Percentiles rank a stretch among this genome's conserved stretches.
Evolutionary conservation across 371 early-diverging fungal genomes (phyloP).

Genomic region (Syncephalastrum sp.): DNA sequence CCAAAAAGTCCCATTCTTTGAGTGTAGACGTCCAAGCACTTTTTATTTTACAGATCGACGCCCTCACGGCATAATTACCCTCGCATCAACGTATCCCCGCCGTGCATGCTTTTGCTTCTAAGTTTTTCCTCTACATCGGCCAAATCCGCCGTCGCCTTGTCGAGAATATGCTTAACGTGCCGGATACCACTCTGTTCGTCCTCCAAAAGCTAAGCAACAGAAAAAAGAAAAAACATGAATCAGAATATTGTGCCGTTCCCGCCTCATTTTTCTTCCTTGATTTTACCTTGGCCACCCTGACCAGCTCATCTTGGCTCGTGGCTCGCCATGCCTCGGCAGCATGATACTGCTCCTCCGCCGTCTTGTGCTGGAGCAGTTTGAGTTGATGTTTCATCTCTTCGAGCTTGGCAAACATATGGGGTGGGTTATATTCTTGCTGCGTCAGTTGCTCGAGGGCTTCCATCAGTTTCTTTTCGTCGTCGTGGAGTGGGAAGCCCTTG

Average conservation of each 20-base stretch:
- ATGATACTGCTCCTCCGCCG: not conserved
- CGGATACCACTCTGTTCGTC: conserved; percentile 1
- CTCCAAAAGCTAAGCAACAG: conserved; percentile 1
- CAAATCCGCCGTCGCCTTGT: too few relatives aligned
- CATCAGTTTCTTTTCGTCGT: conserved; percentile 19
- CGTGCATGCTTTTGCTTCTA: too few relatives aligned
- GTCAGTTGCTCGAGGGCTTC: conserved; percentile 10
- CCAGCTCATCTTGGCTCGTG: conserved; percentile 12
- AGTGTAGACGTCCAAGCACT: too few relatives aligned
- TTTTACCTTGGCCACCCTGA: conserved; percentile 19
- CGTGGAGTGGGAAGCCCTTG: conserved; percentile 20
- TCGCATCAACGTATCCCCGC: too few relatives aligned
- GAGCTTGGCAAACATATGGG: conserved; percentile 14
- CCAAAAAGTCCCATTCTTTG: too few relatives aligned
- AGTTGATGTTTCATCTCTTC: conserved; percentile 10
- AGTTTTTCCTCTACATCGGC: too few relatives aligned
- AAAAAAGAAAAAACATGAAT: too few relatives aligned
- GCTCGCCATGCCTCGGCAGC: conserved; percentile 16
- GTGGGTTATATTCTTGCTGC: conserved; percentile 10
- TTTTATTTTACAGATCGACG: too few relatives aligned
- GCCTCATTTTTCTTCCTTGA: not conserved
- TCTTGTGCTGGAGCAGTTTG: conserved; percentile 10
- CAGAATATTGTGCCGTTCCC: too few relatives aligned
- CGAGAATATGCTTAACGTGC: too few relatives aligned
- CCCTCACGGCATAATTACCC: too few relatives aligned